Conservation (phyloP, 129 eudicot genomes). For the Arctium minus region DNA sequence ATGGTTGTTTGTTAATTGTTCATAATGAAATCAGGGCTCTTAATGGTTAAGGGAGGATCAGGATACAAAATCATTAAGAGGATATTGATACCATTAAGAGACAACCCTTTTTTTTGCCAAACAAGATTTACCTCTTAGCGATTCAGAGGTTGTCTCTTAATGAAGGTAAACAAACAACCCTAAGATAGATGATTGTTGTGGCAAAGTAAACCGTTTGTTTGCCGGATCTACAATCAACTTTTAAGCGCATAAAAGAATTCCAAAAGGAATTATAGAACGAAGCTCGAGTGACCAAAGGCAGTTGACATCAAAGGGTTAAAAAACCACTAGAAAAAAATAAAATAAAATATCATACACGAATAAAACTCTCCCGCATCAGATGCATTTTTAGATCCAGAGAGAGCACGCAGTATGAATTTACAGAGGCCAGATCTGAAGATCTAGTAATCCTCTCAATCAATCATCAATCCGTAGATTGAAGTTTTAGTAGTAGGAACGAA, state of each 20-base stretch:
- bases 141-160: too few species aligned
- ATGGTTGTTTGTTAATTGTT: too few species aligned
- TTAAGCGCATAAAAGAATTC: neutral
- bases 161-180: too few species aligned
- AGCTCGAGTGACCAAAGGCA: neutral
- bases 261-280: neutral
- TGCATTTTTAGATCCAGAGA: conserved; percentile 22
- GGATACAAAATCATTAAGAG: too few species aligned
- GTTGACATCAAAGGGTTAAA: conserved; percentile 16
- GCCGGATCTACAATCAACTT: conserved; percentile 26
- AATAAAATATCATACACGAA: neutral
- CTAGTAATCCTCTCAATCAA: conserved; percentile 8
- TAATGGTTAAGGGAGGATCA: too few species aligned
- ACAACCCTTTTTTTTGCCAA: too few species aligned
- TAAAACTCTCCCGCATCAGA: conserved; percentile 19
- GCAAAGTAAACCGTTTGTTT: conserved; percentile 34
- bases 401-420: conserved; percentile 25
- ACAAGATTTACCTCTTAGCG: too few species aligned
- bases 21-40: too few species aligned
- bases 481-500: conserved; percentile 20
- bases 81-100: too few species aligned
- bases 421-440: conserved; percentile 48
- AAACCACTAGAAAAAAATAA: neutral
- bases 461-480: neutral
- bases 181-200: neutral